Conservation (phyloP, 306 rosid genomes). For the Cercis canadensis region DNA sequence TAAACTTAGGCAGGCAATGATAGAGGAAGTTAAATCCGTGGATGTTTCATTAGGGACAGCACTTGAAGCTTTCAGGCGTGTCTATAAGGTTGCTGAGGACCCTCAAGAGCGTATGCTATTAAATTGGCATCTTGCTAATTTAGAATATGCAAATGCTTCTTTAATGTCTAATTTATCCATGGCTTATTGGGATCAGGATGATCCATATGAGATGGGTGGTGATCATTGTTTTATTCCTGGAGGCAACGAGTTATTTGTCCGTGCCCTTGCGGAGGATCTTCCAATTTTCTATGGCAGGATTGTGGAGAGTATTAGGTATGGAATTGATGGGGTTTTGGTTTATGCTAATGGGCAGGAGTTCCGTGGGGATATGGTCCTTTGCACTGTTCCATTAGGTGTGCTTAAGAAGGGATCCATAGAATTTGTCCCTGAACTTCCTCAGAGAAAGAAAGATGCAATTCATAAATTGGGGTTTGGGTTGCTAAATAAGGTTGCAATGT, state of each 20-base stretch:
- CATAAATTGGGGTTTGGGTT: constrained; percentile 84
- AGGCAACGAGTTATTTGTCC: constrained; percentile 79
- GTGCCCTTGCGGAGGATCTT: constrained; percentile 74
- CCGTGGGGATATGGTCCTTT: constrained; percentile 70
- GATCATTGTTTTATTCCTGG: constrained; percentile 96
- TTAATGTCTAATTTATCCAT: constrained; percentile 82
- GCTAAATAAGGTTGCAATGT: constrained; percentile 79
- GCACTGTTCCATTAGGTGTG: constrained; percentile 88
- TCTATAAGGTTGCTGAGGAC: constrained; percentile 70
- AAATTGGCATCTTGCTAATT: constrained; percentile 93
- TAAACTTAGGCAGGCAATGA: constrained; percentile 85
- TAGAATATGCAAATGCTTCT: constrained; percentile 95
- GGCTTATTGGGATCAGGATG: constrained; percentile 99
- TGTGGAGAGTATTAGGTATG: constrained; percentile 73
- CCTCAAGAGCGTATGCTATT: constrained; percentile 79
- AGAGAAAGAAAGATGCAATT: constrained; percentile 82
- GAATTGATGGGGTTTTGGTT: constrained; percentile 75
- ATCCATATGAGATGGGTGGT: constrained; percentile 96
- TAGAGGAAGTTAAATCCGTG: constrained; percentile 80
- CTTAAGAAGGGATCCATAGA: constrained; percentile 73
- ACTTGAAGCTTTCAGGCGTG: constrained; percentile 75
- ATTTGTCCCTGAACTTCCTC: constrained; percentile 88
- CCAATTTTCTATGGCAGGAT: constrained; percentile 80
- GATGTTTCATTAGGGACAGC: constrained; percentile 85
- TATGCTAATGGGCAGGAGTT: constrained; percentile 71